Evolutionary conservation across 2,329 filamentous ascomycete species (phyloP), one percentile per base, ranked within the genome.

Genomic region (Penicillium frequentans): DNA sequence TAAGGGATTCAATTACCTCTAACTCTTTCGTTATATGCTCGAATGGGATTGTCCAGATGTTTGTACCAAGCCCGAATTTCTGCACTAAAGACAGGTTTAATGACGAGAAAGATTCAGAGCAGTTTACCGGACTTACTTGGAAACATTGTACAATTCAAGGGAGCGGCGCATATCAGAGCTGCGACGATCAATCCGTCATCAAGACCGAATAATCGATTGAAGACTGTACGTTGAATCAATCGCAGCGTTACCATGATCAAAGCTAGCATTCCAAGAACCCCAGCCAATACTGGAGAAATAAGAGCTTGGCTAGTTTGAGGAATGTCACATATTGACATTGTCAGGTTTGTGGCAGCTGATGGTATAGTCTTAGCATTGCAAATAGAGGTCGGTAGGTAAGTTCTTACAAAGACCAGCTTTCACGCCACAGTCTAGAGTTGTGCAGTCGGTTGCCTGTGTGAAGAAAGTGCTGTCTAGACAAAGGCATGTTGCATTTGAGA

Each of bases 1-100:
- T 21, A 23, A 3, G 19, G 19, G 1, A 23, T 3, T 3, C 5
- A 23, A 23, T 5, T n/a, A 55, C 53, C 53, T 55, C 39, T 2
- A 55, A 31, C 10, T 45, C 13, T 31, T 21, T 55, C 2, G 31
- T 44, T 13, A 55, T 55, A 23, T 55, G 35, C 11, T 45, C 45
- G 21, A 50, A 55, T 6, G 53, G 37, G 6, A 55, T 33, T 3
- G 53, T 51, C 53, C 53, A 55, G 6, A 55, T 55, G 21, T 55
- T 50, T 1, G 39, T 55, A 10, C 53, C 53, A n/a, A 55, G 46
- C 9, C 53, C 53, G 14, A 46, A 46, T 14, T 47, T 27, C 16
- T 45, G n/a, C 51, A 53, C 51, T 52, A 14, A 5, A 33, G 9
- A 19, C 16, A 35, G 35, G 1, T 1, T 23, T 5, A 42, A 23